Conservation (phyloP, 1,284 basidiomycete species). For the Xanthoconium separans region DNA sequence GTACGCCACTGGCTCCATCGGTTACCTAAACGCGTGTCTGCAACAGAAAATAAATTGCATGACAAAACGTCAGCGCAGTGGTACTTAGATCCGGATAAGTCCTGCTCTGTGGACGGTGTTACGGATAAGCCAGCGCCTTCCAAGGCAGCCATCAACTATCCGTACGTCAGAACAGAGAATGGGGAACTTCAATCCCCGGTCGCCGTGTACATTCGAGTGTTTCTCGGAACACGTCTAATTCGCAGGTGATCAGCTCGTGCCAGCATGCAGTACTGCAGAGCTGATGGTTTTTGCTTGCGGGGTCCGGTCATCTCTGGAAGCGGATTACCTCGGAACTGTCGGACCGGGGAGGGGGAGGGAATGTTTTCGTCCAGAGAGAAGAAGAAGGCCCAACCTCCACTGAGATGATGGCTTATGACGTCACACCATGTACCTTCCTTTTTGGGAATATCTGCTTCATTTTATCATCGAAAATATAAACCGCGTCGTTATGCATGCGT, state of each 20-base stretch:
- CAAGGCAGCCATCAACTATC: slow-evolving; percentile 46
- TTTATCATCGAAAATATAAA: slow-evolving; percentile 27
- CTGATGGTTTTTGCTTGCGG: slow-evolving; percentile 39
- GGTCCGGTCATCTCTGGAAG: slow-evolving; percentile 21
- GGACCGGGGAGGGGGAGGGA: slow-evolving; percentile 18
- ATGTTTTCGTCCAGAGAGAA: slow-evolving; percentile 16
- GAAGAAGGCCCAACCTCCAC: slow-evolving; percentile 15
- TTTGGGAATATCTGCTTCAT: slow-evolving; percentile 14
- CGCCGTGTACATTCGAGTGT: slow-evolving; percentile 7
- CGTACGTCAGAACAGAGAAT: slow-evolving; percentile 47
- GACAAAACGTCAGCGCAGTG: not conserved
- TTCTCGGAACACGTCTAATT: slow-evolving; percentile 15
- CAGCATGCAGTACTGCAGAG: slow-evolving; percentile 44
- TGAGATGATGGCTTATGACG: slow-evolving; percentile 14
- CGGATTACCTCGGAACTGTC: slow-evolving; percentile 30
- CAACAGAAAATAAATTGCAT: not conserved
- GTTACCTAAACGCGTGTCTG: slow-evolving; percentile 44
- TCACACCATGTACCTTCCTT: slow-evolving; percentile 31
- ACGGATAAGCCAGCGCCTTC: slow-evolving; percentile 41
- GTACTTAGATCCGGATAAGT: slow-evolving; percentile 38
- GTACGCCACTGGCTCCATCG: slow-evolving; percentile 33
- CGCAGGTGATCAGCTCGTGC: slow-evolving; percentile 42
- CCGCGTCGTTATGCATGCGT: slow-evolving; percentile 3
- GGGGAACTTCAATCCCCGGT: slow-evolving; percentile 21
- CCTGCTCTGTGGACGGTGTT: slow-evolving; percentile 38